These are phyloP conservation scores for Lachnum nothofagi DNA, from an alignment of 2,329 filamentous ascomycete species.

Conservation along the genomic window DNA sequence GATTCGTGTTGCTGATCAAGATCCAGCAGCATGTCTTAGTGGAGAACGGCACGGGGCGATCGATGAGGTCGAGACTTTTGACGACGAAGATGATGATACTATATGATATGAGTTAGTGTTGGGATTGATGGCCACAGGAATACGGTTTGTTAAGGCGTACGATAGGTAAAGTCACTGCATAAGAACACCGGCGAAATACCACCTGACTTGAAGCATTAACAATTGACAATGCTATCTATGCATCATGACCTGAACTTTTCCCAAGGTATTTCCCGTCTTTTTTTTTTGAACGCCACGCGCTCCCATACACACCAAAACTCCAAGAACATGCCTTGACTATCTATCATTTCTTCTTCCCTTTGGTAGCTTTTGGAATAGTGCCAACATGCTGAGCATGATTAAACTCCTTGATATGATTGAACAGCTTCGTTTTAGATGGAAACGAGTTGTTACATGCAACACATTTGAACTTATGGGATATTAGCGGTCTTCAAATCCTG, in stretches of 20 bases:
- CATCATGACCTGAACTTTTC: neutral
- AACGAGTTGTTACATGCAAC: slow-evolving; percentile 53
- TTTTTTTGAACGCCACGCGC: slow-evolving; percentile 3
- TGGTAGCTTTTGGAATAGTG: slow-evolving; percentile 23
- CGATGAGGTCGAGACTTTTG: slow-evolving; percentile 82
- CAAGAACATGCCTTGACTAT: neutral
- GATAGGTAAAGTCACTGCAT: neutral
- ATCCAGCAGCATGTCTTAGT: slow-evolving; percentile 50
- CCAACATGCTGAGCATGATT: slow-evolving; percentile 48
- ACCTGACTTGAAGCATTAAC: neutral
- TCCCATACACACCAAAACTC: neutral
- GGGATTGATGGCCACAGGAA: neutral
- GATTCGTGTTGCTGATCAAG: slow-evolving; percentile 72
- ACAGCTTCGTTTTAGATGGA: slow-evolving; percentile 55
- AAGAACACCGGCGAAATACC: neutral
- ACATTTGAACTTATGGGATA: slow-evolving; percentile 44
- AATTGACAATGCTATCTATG: neutral
- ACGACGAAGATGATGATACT: slow-evolving; percentile 43
- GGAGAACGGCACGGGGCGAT: slow-evolving; percentile 67
- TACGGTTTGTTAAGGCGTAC: slow-evolving; percentile 6
- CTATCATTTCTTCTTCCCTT: slow-evolving; percentile 20
- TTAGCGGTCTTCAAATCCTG: slow-evolving; percentile 7
- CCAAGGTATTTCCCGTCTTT: too few species aligned
- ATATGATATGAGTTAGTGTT: slow-evolving; percentile 27
- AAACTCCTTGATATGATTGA: slow-evolving; percentile 55